Evolutionary conservation across 306 rosid genomes (phyloP).

Genomic region (Pachyrhizus erosus): DNA sequence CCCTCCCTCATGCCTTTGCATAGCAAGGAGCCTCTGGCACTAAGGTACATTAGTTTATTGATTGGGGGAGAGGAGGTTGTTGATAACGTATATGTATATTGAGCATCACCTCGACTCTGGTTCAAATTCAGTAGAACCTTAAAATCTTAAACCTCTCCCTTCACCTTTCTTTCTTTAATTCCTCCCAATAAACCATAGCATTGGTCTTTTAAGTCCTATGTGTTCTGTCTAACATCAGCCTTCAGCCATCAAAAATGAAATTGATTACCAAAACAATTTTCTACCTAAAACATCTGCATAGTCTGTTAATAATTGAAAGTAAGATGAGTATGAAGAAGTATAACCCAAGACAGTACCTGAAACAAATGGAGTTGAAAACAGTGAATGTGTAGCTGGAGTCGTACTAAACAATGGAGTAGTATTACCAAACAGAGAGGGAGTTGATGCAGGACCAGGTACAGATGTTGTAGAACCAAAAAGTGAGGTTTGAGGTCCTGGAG

Average conservation of each 20-base stretch:
- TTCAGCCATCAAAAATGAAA: constrained; percentile 20
- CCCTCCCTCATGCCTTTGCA: too few relatives aligned
- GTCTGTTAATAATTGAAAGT: constrained; percentile 22
- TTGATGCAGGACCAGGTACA: constrained; percentile 60
- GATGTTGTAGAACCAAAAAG: constrained; percentile 70
- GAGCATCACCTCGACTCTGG: background rate
- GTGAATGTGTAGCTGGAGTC: constrained; percentile 66
- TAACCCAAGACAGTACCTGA: constrained; percentile 65
- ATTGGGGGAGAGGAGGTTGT: too few relatives aligned
- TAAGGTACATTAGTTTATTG: too few relatives aligned
- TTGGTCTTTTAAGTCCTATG: constrained; percentile 3
- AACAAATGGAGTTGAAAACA: constrained; percentile 80
- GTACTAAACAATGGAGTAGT: constrained; percentile 61
- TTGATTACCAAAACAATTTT: constrained; percentile 31
- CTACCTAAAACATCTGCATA: constrained; percentile 17
- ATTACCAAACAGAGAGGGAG: constrained; percentile 71
- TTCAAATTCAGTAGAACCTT: background rate
- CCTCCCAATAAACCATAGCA: constrained; percentile 5
- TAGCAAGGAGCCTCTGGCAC: too few relatives aligned
- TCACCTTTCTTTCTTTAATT: constrained; percentile 4
- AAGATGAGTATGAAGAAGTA: background rate
- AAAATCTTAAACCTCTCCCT: background rate
- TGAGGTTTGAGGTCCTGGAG: constrained; percentile 66
- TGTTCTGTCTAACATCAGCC: constrained; percentile 8
- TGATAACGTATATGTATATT: background rate